Percentiles rank a stretch among this genome's conserved stretches.
Conservation (phyloP, 192 early-diverging fungal species). For the Glomus cerebriforme region DNA sequence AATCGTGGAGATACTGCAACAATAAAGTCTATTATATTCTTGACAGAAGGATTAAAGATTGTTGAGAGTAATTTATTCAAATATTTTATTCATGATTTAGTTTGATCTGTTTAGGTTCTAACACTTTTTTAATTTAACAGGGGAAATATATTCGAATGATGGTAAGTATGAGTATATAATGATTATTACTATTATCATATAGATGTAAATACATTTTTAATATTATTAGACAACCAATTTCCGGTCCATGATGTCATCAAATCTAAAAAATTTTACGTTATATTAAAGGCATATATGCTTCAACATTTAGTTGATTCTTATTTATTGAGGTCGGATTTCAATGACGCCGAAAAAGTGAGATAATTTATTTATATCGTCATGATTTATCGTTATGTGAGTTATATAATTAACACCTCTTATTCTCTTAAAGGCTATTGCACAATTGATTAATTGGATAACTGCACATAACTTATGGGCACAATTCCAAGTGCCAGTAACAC, state of each 20-base stretch:
- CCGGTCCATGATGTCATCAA: constrained; percentile 28
- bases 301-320: constrained; percentile 18
- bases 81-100: not conserved
- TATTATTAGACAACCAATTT: constrained; percentile 18
- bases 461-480: constrained; percentile 24
- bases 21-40: not conserved
- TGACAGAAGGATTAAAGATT: constrained; percentile 7
- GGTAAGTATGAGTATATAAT: not conserved
- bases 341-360: constrained; percentile 25
- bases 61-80: constrained; percentile 4
- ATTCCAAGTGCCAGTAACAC: constrained; percentile 14
- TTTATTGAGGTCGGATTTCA: constrained; percentile 24
- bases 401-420: constrained; percentile 35
- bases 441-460: constrained; percentile 29
- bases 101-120: not conserved
- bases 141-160: constrained; percentile 27
- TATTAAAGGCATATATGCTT: constrained; percentile 28
- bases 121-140: not conserved
- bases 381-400: constrained; percentile 32
- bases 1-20: constrained; percentile 24
- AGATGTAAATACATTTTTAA: not conserved
- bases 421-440: constrained; percentile 37
- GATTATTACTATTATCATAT: not conserved
- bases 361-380: constrained; percentile 33
- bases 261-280: constrained; percentile 31